These are phyloP conservation scores for Backusella liffmaniae DNA, from an alignment of 192 early-diverging fungal species.

Conservation along the genomic window DNA sequence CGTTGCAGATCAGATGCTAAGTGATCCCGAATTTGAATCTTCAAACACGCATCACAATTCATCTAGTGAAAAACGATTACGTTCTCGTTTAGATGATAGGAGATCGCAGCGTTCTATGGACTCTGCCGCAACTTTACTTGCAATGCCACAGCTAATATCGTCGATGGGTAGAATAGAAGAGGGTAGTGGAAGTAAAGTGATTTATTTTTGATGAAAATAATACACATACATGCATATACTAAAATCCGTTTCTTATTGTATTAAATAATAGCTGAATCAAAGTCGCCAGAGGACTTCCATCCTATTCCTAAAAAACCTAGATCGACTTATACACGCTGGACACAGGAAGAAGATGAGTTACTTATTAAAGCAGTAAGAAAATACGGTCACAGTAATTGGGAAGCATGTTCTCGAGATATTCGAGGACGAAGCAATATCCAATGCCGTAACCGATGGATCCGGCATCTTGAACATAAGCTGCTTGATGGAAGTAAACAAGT, in stretches of 20 bases:
- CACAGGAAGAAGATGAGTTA: slow-evolving; percentile 35
- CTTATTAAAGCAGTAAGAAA: slow-evolving; percentile 35
- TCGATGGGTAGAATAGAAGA: neutral
- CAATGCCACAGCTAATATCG: slow-evolving; percentile 20
- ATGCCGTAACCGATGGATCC: slow-evolving; percentile 47
- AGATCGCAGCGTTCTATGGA: slow-evolving; percentile 40
- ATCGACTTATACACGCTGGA: slow-evolving; percentile 39
- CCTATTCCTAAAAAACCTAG: slow-evolving; percentile 15
- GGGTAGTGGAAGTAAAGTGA: neutral
- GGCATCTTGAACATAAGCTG: neutral
- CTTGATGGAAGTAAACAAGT: neutral
- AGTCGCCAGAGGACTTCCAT: neutral
- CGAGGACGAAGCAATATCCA: slow-evolving; percentile 43
- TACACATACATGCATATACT: neutral
- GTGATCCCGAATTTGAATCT: slow-evolving; percentile 28
- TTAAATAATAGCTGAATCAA: neutral
- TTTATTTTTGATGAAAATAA: neutral
- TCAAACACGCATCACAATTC: neutral
- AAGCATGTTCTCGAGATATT: slow-evolving; percentile 34
- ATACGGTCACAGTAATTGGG: slow-evolving; percentile 42
- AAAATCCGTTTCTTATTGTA: neutral
- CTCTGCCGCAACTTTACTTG: slow-evolving; percentile 32
- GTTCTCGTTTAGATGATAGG: slow-evolving; percentile 17
- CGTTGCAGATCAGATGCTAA: slow-evolving; percentile 41
- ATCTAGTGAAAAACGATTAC: neutral